A percentile compares a stretch with the other conserved stretches of the same genome.
phyloP scores from a whole-genome alignment of 176 grass and related monocot species.

The Panicum miliaceum region DNA sequence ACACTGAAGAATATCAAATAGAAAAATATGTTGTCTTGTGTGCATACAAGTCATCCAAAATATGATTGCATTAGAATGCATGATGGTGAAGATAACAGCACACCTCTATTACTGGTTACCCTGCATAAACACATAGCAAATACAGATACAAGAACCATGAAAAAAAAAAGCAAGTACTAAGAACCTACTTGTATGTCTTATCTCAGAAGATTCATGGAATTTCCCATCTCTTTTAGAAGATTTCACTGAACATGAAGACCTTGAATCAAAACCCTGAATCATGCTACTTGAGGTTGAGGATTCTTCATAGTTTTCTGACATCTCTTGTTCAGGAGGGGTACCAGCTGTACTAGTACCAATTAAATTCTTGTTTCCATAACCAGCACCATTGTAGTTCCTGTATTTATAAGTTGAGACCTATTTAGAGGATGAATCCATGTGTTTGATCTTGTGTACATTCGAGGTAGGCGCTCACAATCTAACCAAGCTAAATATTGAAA shows the following conservation, averaged over 20 bases:
- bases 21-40: not conserved
- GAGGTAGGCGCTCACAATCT: slow-evolving; percentile 17
- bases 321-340: slow-evolving; percentile 27
- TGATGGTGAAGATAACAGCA: slow-evolving; percentile 12
- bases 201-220: slow-evolving; percentile 43
- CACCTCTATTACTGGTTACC: not conserved
- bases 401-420: slow-evolving; percentile 50
- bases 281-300: slow-evolving; percentile 54
- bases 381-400: slow-evolving; percentile 44
- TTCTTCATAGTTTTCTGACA: slow-evolving; percentile 42
- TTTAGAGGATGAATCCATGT: slow-evolving; percentile 18
- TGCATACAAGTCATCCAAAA: slow-evolving; percentile 31
- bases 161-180: slow-evolving; percentile 7
- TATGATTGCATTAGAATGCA: slow-evolving; percentile 5
- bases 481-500: slow-evolving; percentile 21
- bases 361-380: slow-evolving; percentile 50
- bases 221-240: slow-evolving; percentile 44
- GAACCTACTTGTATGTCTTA: slow-evolving; percentile 58
- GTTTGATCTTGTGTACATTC: not conserved
- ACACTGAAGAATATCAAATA: slow-evolving; percentile 29
- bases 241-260: slow-evolving; percentile 50
- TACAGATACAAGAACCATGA: not conserved
- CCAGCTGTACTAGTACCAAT: slow-evolving; percentile 34
- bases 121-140: slow-evolving; percentile 1
- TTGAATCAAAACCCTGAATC: slow-evolving; percentile 30